These are phyloP conservation scores for Yarrowia sp. DNA, from an alignment of 805 yeast species.

Conservation along the genomic window DNA sequence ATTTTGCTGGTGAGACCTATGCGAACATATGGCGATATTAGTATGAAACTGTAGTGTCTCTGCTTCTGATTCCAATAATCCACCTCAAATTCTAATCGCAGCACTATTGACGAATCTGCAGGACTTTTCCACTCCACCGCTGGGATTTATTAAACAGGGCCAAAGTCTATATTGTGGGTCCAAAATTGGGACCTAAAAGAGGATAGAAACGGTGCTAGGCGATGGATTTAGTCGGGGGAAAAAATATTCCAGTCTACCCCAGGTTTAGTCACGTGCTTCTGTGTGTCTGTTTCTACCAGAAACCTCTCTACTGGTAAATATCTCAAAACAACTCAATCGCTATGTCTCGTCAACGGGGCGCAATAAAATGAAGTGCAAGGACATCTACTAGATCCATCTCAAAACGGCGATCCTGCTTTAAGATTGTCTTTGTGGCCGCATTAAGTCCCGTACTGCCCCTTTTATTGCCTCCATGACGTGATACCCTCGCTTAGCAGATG, in stretches of 20 bases:
- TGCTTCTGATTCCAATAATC: neutral
- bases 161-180: conserved; percentile 15
- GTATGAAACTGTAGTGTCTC: too few relatives aligned
- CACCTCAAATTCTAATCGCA: neutral
- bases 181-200: neutral
- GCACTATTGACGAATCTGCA: neutral
- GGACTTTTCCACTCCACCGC: too few relatives aligned
- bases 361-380: neutral
- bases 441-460: conserved; percentile 1
- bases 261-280: neutral
- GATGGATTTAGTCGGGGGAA: neutral
- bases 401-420: neutral
- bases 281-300: neutral
- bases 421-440: neutral
- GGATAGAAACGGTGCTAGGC: neutral
- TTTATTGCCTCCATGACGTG: conserved; percentile 24
- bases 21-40: too few relatives aligned
- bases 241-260: neutral
- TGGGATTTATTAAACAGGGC: neutral
- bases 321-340: neutral
- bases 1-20: neutral
- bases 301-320: neutral
- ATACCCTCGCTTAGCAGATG: conserved; percentile 6
- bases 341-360: neutral
- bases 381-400: conserved; percentile 11